A percentile compares a stretch with the other conserved stretches of the same genome.
Evolutionary conservation across 495 filamentous ascomycete genomes (phyloP).

Genomic region (Talaromyces liani): DNA sequence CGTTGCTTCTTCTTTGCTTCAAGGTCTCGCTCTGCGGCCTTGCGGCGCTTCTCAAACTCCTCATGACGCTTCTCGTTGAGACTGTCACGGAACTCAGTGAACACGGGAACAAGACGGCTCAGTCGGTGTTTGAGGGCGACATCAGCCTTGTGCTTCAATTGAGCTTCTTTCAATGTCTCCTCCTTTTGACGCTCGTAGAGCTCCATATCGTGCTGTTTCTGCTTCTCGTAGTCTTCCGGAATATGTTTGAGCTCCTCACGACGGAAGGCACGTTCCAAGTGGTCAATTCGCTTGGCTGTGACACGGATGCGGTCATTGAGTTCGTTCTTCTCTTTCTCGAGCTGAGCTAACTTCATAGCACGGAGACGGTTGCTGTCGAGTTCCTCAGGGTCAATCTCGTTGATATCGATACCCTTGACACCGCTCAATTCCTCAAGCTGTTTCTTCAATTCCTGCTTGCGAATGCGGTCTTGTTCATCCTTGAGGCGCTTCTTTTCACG

Average conservation of each 20-base stretch:
- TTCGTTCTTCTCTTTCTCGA: slow-evolving; percentile 96
- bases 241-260: slow-evolving; percentile 93
- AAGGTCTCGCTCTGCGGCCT: slow-evolving; percentile 80
- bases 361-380: slow-evolving; percentile 85
- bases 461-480: slow-evolving; percentile 85
- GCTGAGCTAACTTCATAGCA: slow-evolving; percentile 86
- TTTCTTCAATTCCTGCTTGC: slow-evolving; percentile 88
- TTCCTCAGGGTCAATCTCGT: slow-evolving; percentile 70
- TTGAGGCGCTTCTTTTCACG: slow-evolving; percentile 83
- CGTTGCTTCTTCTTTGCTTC: slow-evolving; percentile 82
- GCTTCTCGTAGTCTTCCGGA: slow-evolving; percentile 73
- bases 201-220: slow-evolving; percentile 71
- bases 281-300: slow-evolving; percentile 93
- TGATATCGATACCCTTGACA: slow-evolving; percentile 69
- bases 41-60: slow-evolving; percentile 89
- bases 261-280: slow-evolving; percentile 93
- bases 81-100: slow-evolving; percentile 72
- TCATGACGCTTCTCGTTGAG: slow-evolving; percentile 81
- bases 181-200: slow-evolving; percentile 72
- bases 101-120: slow-evolving; percentile 66
- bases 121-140: slow-evolving; percentile 90
- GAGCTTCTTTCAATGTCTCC: slow-evolving; percentile 68
- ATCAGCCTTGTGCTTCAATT: slow-evolving; percentile 83
- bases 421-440: slow-evolving; percentile 87
- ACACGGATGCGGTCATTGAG: slow-evolving; percentile 82